Conservation (phyloP, 1,284 basidiomycete species). For the Puccinia coronata region DNA sequence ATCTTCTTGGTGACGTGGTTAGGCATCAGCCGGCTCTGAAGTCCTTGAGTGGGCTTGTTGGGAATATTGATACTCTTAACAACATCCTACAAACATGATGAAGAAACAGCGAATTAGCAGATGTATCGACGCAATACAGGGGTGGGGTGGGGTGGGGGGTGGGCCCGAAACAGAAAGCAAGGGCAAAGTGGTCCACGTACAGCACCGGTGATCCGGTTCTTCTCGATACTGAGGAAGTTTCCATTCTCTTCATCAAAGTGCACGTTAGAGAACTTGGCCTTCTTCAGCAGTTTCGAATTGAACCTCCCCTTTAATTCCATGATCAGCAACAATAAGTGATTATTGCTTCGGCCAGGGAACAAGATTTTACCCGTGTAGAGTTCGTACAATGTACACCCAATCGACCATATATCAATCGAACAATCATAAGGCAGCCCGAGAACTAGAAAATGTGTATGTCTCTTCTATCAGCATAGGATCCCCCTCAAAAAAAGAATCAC, state of each 20-base stretch:
- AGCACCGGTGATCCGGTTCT: slow-evolving; percentile 75
- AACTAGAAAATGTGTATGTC: slow-evolving; percentile 64
- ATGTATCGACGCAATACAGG: background rate
- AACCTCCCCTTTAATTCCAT: slow-evolving; percentile 95
- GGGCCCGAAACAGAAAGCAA: slow-evolving; percentile 3
- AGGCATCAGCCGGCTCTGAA: slow-evolving; percentile 79
- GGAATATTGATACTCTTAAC: slow-evolving; percentile 74
- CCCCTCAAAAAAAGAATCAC: slow-evolving; percentile 2
- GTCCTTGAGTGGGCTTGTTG: slow-evolving; percentile 77
- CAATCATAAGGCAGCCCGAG: slow-evolving; percentile 93
- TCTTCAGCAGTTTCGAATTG: slow-evolving; percentile 90
- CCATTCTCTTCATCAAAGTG: slow-evolving; percentile 88
- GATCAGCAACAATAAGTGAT: slow-evolving; percentile 79
- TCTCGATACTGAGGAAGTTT: slow-evolving; percentile 73
- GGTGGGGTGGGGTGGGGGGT: background rate
- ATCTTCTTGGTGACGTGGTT: slow-evolving; percentile 70
- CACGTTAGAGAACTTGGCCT: slow-evolving; percentile 82
- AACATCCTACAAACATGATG: slow-evolving; percentile 66
- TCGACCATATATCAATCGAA: slow-evolving; percentile 92
- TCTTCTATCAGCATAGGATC: background rate
- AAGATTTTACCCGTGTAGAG: slow-evolving; percentile 98
- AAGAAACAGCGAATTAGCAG: background rate
- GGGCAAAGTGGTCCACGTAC: slow-evolving; percentile 63
- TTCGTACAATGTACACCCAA: slow-evolving; percentile 96
- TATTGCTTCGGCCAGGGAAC: slow-evolving; percentile 93